Evolutionary conservation across 208 protist genomes (phyloP), one percentile per base, ranked within the genome.

Genomic region (Leptomonas pyrrhocoris): DNA sequence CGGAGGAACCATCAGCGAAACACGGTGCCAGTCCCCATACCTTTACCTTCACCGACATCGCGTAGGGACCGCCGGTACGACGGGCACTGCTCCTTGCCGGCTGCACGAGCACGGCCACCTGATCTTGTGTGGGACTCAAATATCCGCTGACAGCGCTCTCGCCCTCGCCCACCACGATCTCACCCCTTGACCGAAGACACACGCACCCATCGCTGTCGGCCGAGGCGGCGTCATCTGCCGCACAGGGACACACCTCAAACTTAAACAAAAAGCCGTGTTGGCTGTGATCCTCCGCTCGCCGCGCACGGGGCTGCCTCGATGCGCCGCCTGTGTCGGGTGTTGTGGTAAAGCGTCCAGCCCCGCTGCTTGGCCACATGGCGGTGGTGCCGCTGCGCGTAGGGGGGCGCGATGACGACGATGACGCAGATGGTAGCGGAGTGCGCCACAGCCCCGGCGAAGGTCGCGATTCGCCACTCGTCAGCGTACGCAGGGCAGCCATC

Each of bases 91-190:
- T 8, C n/a, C 23, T 50, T 12, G 72, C 60, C 12, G 61, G 63
- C n/a, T 53, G 62, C 46, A 71, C 66, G 23, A 77, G 63, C 28
- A 67, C 57, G 11, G 63, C 21, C 18, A 71, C 23, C 18, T 77
- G 57, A 34, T 71, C 57, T 40, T 62, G 51, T 9, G 19, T 6
- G 21, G 72, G 62, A 38, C 40, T 55, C 63, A 77, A 15, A 9
- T 31, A 36, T 0, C 63, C 72, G 63, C 63, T 70, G 30, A 77
- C 54, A 31, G 49, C 72, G 30, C 72, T 71, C 49, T 77, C 72
- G 0, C 63, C 55, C 23, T 77, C 72, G 5, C 72, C 72, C 4
- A 77, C 30, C 11, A 36, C 38, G 12, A 46, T 46, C 57, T 77
- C 72, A 0, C 72, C 72, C 12, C 72, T 43, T 45, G 54, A 42